phyloP scores from a whole-genome alignment of 192 early-diverging fungal genomes.

The Chytriomyces sp. region DNA sequence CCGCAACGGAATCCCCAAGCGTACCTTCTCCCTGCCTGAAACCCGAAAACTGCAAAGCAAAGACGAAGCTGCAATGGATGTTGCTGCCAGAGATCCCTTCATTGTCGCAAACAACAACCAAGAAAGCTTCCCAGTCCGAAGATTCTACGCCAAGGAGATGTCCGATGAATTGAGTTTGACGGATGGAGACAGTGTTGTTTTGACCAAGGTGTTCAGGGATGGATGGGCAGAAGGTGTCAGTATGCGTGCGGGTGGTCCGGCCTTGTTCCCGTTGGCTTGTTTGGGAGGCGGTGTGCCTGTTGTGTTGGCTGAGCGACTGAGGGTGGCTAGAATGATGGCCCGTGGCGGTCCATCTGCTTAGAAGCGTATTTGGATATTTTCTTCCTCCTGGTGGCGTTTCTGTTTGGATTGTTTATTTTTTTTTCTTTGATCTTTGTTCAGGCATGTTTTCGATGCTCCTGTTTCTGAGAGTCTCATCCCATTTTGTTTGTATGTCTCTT shows the following conservation, averaged over 20 bases:
- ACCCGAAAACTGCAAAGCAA: constrained; percentile 24
- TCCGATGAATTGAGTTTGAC: constrained; percentile 47
- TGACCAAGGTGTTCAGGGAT: constrained; percentile 44
- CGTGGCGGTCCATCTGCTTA: not conserved
- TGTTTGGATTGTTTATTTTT: no score
- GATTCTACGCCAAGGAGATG: constrained; percentile 36
- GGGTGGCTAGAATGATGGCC: constrained; percentile 13
- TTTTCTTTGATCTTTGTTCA: no score
- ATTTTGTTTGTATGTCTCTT: no score
- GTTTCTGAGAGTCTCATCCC: no score
- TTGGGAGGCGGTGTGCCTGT: constrained; percentile 47
- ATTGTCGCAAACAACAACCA: constrained; percentile 39
- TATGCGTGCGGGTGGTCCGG: constrained; percentile 48
- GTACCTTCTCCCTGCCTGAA: constrained; percentile 29
- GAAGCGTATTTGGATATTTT: not conserved
- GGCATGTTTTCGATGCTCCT: no score
- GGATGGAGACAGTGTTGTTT: constrained; percentile 41
- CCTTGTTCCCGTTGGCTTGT: constrained; percentile 50
- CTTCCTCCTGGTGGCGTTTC: no score
- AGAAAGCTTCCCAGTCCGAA: constrained; percentile 45
- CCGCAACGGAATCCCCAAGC: constrained; percentile 33
- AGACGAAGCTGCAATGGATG: constrained; percentile 28
- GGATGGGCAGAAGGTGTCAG: constrained; percentile 50
- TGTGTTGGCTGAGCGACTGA: constrained; percentile 39
- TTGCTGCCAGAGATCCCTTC: constrained; percentile 31